A percentile compares a stretch with the other conserved stretches of the same genome.
Conservation (phyloP, 2,329 filamentous ascomycete species). For the Colletotrichum sp. region DNA sequence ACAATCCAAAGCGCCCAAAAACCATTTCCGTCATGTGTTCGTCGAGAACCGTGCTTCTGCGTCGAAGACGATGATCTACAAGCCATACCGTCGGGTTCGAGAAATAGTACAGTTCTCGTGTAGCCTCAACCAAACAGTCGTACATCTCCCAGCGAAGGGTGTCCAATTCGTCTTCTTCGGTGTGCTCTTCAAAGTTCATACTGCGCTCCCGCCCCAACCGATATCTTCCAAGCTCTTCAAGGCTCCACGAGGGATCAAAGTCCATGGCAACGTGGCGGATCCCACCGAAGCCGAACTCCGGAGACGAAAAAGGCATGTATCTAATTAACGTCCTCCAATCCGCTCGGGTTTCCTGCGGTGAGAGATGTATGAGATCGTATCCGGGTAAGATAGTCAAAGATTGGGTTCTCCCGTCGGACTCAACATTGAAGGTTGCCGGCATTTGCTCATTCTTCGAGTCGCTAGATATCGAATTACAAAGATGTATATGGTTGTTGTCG, state of each 20-base stretch:
- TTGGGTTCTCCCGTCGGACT: not conserved
- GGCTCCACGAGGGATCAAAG: not conserved
- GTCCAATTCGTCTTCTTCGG: not conserved
- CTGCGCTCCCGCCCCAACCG: not conserved
- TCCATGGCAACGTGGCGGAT: not conserved
- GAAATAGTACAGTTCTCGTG: accelerated
- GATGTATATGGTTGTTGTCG: accelerated
- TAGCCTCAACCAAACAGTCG: not conserved
- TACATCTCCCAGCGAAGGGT: accelerated
- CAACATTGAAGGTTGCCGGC: not conserved
- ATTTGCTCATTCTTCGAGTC: not conserved
- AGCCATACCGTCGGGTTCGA: not conserved
- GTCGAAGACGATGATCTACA: not conserved
- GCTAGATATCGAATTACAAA: accelerated
- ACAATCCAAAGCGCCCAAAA: not conserved
- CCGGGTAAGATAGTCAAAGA: not conserved
- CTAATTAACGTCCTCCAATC: too few species aligned
- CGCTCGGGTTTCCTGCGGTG: too few species aligned
- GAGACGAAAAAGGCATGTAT: not conserved
- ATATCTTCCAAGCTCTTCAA: not conserved
- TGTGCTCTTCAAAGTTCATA: too few species aligned
- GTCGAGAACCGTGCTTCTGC: not conserved
- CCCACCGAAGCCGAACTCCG: not conserved
- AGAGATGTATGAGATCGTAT: not conserved
- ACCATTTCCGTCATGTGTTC: not conserved